These are phyloP conservation scores for Malus hybrid DNA, from an alignment of 331 rosid species.

Conservation along the genomic window DNA sequence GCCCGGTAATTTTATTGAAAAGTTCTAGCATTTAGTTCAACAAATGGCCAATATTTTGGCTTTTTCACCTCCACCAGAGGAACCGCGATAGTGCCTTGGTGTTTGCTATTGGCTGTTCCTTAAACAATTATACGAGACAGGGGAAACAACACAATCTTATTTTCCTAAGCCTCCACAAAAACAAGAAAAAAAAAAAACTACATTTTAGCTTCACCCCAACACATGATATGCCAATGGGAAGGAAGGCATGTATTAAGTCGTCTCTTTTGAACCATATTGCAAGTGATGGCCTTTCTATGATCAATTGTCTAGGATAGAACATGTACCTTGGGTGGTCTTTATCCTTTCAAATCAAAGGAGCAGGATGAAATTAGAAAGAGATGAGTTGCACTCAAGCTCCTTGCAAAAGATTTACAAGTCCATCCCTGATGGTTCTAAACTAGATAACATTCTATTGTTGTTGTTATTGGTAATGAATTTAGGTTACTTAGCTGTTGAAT, in stretches of 20 bases:
- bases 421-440: not conserved
- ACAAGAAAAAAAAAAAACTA: not conserved
- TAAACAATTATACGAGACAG: not conserved
- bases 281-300: not conserved
- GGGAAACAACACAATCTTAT: not conserved
- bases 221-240: not conserved
- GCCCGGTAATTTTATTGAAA: not conserved
- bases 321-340: not conserved
- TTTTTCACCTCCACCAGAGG: not conserved
- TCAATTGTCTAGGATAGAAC: not conserved
- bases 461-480: not conserved
- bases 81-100: not conserved
- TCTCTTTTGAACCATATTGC: not conserved
- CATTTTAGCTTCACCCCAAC: not conserved
- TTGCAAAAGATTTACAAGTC: not conserved
- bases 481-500: conserved; percentile 13
- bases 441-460: not conserved
- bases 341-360: not conserved
- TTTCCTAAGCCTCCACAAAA: not conserved
- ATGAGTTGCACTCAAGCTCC: not conserved
- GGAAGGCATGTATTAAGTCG: not conserved
- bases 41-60: not conserved
- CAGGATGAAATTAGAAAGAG: not conserved
- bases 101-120: not conserved
- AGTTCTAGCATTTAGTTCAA: not conserved